These are phyloP conservation scores for Starmerella stellata DNA, from an alignment of 805 yeast species.

Conservation along the genomic window DNA sequence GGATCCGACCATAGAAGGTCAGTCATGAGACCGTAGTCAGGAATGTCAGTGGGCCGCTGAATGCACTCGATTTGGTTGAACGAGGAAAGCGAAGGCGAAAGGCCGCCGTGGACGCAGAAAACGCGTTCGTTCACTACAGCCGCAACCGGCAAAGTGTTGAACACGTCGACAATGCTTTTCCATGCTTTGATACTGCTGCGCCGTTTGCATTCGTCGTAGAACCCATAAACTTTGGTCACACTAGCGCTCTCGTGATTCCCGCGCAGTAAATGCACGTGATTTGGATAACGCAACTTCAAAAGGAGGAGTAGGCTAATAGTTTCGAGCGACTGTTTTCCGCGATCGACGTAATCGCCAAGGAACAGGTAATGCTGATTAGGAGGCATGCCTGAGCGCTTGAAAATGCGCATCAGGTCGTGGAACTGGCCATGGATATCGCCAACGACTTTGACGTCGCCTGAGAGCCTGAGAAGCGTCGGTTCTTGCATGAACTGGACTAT, in stretches of 20 bases:
- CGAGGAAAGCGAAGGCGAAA: constrained; percentile 51
- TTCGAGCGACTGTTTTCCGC: constrained; percentile 92
- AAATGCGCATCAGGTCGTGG: constrained; percentile 73
- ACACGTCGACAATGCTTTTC: constrained; percentile 84
- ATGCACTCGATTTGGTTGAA: constrained; percentile 57
- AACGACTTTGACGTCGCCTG: constrained; percentile 70
- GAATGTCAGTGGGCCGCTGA: constrained; percentile 69
- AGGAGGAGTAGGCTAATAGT: constrained; percentile 73
- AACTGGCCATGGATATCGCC: constrained; percentile 98
- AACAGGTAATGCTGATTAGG: constrained; percentile 82
- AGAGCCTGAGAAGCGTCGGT: constrained; percentile 72
- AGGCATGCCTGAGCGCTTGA: constrained; percentile 93
- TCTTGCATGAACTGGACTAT: constrained; percentile 75
- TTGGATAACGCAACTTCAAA: constrained; percentile 89
- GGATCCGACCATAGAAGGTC: constrained; percentile 78
- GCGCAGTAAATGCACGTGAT: constrained; percentile 73
- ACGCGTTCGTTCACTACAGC: constrained; percentile 90
- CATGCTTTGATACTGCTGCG: constrained; percentile 78
- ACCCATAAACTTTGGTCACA: constrained; percentile 91
- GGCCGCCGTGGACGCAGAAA: constrained; percentile 77
- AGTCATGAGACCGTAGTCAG: constrained; percentile 58
- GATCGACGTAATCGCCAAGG: constrained; percentile 90
- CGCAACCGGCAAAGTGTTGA: constrained; percentile 86
- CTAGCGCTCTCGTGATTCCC: constrained; percentile 99
- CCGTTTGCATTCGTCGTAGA: constrained; percentile 94